phyloP scores from a whole-genome alignment of 2,329 filamentous ascomycete genomes.

The Arthrobotrys conoides region DNA sequence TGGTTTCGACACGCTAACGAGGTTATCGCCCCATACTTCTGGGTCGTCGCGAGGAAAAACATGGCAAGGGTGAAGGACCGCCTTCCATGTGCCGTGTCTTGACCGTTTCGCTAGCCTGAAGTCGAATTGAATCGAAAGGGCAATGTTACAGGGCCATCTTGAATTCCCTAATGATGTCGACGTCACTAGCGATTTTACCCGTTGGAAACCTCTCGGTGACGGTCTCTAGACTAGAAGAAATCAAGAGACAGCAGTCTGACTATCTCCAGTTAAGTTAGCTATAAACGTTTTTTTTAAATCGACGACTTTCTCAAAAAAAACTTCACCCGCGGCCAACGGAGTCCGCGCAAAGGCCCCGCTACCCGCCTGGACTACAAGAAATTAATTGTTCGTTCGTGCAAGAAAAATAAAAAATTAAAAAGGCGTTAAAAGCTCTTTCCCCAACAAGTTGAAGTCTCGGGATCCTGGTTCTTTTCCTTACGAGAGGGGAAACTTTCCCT shows the following conservation, averaged over 20 bases:
- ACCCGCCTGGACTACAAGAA: neutral
- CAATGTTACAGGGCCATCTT: slow-evolving; percentile 8
- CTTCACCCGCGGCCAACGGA: slow-evolving; percentile 15
- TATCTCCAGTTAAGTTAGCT: slow-evolving; percentile 18
- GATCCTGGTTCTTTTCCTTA: slow-evolving; percentile 23
- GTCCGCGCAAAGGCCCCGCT: slow-evolving; percentile 27
- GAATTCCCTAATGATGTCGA: slow-evolving; percentile 25
- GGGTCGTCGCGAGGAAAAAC: slow-evolving; percentile 32
- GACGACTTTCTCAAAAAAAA: neutral
- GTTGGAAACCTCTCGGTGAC: slow-evolving; percentile 31
- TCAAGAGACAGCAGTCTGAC: slow-evolving; percentile 2
- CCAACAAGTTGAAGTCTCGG: slow-evolving; percentile 7
- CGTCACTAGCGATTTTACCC: slow-evolving; percentile 56
- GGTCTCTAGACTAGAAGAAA: neutral
- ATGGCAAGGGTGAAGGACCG: slow-evolving; percentile 53
- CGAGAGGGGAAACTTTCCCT: slow-evolving; percentile 30
- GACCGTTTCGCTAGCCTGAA: slow-evolving; percentile 52
- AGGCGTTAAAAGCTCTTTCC: slow-evolving; percentile 13
- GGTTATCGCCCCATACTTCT: slow-evolving; percentile 39
- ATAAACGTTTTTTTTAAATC: neutral
- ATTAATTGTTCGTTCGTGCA: too few relatives aligned
- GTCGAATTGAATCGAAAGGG: slow-evolving; percentile 28
- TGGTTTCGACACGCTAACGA: slow-evolving; percentile 38
- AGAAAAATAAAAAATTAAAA: neutral
- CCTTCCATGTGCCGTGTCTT: slow-evolving; percentile 57